Conservation (phyloP, 495 filamentous ascomycete genomes). For the Penicillium odoratum region DNA sequence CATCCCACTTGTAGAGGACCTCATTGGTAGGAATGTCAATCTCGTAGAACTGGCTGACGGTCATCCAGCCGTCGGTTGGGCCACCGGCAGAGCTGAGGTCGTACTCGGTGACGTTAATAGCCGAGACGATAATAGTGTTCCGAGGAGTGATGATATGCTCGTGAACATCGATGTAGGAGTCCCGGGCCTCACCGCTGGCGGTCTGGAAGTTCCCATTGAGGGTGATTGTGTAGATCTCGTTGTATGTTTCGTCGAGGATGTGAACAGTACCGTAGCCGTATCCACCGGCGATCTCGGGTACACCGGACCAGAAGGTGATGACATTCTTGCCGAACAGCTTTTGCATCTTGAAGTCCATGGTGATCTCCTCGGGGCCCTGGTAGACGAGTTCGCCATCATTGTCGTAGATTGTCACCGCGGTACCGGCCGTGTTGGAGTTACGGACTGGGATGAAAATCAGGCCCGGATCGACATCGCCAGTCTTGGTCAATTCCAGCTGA, state of each 20-base stretch:
- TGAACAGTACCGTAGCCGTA: constrained; percentile 33
- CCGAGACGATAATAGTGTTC: constrained; percentile 50
- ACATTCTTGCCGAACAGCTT: constrained; percentile 25
- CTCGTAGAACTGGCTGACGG: constrained; percentile 48
- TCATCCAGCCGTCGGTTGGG: constrained; percentile 39
- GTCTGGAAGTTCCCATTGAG: constrained; percentile 15
- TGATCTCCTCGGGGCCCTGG: constrained; percentile 17
- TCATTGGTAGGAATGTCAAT: constrained; percentile 36
- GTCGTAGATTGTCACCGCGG: constrained; percentile 21
- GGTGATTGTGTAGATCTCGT: constrained; percentile 32
- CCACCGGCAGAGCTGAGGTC: constrained; percentile 41
- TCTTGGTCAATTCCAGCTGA: constrained; percentile 16
- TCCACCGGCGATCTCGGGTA: constrained; percentile 10
- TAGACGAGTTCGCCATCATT: constrained; percentile 25
- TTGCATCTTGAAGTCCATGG: constrained; percentile 22
- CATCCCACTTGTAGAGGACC: constrained; percentile 35
- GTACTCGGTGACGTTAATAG: constrained; percentile 42
- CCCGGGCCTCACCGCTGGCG: not conserved
- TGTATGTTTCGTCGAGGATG: constrained; percentile 44
- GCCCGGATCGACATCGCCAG: constrained; percentile 10
- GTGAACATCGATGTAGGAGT: constrained; percentile 32
- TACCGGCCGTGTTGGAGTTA: constrained; percentile 12
- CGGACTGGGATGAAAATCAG: constrained; percentile 22
- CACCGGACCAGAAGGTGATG: constrained; percentile 25
- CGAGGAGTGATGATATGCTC: constrained; percentile 38